Evolutionary conservation across 495 filamentous ascomycete species (phyloP).

Genomic region (Daldinia concentrica): DNA sequence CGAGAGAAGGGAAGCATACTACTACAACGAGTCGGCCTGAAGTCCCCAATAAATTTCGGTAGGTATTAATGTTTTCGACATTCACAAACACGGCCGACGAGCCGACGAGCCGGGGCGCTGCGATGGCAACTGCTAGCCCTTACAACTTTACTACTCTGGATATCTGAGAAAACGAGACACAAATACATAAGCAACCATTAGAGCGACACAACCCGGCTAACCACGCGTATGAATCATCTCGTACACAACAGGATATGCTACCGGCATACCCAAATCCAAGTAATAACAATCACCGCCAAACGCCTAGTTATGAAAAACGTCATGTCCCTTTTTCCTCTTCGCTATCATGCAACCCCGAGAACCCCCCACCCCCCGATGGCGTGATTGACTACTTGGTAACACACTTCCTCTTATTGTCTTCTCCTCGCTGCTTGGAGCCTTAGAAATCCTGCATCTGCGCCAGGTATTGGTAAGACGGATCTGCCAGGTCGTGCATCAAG

Average conservation of each 20-base stretch:
- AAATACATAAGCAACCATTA: constrained; percentile 1
- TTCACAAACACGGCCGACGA: constrained; percentile 16
- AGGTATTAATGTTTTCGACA: constrained; percentile 6
- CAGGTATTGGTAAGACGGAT: constrained; percentile 29
- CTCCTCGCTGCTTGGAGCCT: not conserved
- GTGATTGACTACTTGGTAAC: not conserved
- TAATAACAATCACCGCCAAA: not conserved
- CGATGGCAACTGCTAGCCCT: not conserved
- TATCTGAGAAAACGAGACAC: constrained; percentile 8
- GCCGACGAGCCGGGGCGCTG: not conserved
- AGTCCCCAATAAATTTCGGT: no score
- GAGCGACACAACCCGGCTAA: not conserved
- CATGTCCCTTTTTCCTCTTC: not conserved
- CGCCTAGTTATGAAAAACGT: not conserved
- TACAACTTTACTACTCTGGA: not conserved
- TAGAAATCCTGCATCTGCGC: constrained; percentile 21
- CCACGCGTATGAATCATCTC: not conserved
- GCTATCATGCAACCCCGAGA: not conserved
- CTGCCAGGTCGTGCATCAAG: constrained; percentile 27
- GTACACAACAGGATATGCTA: not conserved
- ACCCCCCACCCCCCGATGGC: not conserved
- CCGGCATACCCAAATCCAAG: not conserved
- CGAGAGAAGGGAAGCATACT: no score
- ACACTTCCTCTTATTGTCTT: not conserved
- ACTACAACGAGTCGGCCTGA: no score